A percentile compares a stretch with the other conserved stretches of the same genome.
Evolutionary conservation across 805 yeast species (phyloP).

Genomic region (Candida yuanshanica): DNA sequence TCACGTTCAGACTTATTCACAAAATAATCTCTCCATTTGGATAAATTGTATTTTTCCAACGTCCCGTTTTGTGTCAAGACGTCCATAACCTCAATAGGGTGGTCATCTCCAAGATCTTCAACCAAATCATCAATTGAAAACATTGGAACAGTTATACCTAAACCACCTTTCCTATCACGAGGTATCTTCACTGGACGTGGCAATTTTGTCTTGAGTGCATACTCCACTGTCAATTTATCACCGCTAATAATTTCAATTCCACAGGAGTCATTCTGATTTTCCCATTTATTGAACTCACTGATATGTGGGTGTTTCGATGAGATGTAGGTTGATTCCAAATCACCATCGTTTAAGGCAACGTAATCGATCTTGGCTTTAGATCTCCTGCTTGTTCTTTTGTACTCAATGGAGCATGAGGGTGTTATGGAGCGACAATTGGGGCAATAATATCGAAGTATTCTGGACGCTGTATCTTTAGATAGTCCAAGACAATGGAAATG

Average conservation of each 20-base stretch:
- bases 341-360: conserved; percentile 74
- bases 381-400: conserved; percentile 50
- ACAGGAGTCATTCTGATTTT: conserved; percentile 9
- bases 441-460: conserved; percentile 52
- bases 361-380: conserved; percentile 60
- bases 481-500: conserved; percentile 46
- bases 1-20: conserved; percentile 43
- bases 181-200: conserved; percentile 43
- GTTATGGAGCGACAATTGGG: conserved; percentile 31
- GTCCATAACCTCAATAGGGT: conserved; percentile 79
- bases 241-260: conserved; percentile 23
- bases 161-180: conserved; percentile 20
- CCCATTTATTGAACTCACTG: conserved; percentile 20
- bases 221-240: conserved; percentile 27
- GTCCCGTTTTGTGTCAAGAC: conserved; percentile 70
- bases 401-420: conserved; percentile 44
- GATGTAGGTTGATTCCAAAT: conserved; percentile 21
- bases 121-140: conserved; percentile 54
- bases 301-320: conserved; percentile 48
- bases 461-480: conserved; percentile 29
- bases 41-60: conserved; percentile 54
- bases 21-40: conserved; percentile 72
- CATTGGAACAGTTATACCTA: conserved; percentile 53
- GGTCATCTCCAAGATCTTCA: conserved; percentile 54
- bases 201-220: conserved; percentile 30